Evolutionary conservation across 176 grass and related monocot species (phyloP).

Genomic region (Lolium rigidum): DNA sequence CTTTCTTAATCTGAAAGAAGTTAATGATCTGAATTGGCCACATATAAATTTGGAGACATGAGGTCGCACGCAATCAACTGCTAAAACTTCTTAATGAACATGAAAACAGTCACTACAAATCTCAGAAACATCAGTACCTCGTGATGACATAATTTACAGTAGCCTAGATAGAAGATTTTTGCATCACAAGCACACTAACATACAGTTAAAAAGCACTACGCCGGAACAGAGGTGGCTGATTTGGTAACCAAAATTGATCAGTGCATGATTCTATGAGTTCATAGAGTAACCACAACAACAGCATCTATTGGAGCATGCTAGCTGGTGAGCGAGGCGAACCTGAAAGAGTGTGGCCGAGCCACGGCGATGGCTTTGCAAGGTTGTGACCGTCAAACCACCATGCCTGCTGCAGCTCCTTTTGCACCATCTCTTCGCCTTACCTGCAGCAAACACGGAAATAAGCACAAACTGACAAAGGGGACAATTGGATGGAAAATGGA

Average conservation of each 20-base stretch:
- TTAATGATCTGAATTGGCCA: neutral
- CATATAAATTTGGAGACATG: neutral
- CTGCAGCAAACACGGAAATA: neutral
- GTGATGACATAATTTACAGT: neutral
- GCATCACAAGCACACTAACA: neutral
- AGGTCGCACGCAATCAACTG: too few relatives aligned
- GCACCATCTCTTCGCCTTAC: slow-evolving; percentile 51
- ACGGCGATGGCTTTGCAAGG: slow-evolving; percentile 55
- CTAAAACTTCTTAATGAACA: neutral
- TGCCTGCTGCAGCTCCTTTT: slow-evolving; percentile 63
- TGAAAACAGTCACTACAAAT: neutral
- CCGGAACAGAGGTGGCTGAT: neutral
- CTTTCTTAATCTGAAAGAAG: neutral
- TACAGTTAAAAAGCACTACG: neutral
- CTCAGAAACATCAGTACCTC: neutral
- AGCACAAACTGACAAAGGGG: neutral
- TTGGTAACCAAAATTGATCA: neutral
- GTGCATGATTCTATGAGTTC: neutral
- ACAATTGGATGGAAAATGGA: neutral
- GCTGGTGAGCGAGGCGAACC: slow-evolving; percentile 27
- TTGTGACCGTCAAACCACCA: slow-evolving; percentile 85
- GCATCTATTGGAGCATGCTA: neutral
- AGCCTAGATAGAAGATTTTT: neutral
- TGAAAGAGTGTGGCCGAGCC: slow-evolving; percentile 66
- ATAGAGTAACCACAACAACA: neutral